Base-by-base conservation (phyloP, 2,329 filamentous ascomycete species). In the Tolypocladium sp. region DNA sequence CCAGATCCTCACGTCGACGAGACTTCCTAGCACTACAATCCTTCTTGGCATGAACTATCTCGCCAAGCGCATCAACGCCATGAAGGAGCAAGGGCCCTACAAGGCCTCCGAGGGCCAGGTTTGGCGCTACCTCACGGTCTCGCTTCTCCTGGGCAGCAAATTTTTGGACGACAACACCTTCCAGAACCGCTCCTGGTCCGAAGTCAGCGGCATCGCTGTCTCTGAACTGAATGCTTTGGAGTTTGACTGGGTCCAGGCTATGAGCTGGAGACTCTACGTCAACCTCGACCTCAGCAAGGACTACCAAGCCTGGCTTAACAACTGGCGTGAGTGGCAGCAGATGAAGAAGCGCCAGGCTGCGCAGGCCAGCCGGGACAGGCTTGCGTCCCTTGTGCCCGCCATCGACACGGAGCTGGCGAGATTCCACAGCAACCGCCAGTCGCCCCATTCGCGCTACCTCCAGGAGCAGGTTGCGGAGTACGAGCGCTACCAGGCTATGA, bases 141-240 rank as follows among this genome's bases (percentile, higher is more conserved):
- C 89, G 9, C 78, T 97, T 59, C 82, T 97, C 57, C 81, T 97
- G 57, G 92, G 91, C 61, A 96, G 91, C 84, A 97, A 97, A 77
- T 97, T 96, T 69, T 79, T 96, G 65, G 92, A 97, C 69, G 92
- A 96, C 79, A 96, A 96, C 76, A 97, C 92, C 7, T 97, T 97
- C 76, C 92, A 96, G 80, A 97, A 96, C 77, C 89, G 91, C 58
- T 96, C 92, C 1, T 97, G 92, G 92, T 91, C 92, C 6, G 92
- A 97, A 70, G 92, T 97, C 57, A 96, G 91, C 74, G 91, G 90
- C 62, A 96, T 97, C 65, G 81, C 87, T 38, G 91, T 96, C 25
- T 76, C 82, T 3, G 91, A 96, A 69, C 81, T 97, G 65, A 96
- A 96, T 76, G 79, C 82, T 61, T 83, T 96, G 72, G 92, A 97